Conservation (phyloP, 148 eudicot species). For the Vaccinium vitisidaea region DNA sequence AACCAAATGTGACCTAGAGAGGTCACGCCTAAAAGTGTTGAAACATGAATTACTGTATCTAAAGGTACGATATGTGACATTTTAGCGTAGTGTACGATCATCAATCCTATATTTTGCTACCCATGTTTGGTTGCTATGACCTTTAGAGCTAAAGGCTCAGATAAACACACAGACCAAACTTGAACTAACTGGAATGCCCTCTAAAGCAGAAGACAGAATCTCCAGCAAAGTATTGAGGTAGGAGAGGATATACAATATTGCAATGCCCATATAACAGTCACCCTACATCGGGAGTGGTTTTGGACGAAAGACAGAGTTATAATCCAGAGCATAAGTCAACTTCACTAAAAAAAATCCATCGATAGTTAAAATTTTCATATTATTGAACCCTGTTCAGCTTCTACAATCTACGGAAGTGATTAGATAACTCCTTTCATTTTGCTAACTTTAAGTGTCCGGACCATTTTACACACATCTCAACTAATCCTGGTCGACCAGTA, state of each 20-base stretch:
- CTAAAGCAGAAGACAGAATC: neutral
- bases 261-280: neutral
- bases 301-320: neutral
- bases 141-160: neutral
- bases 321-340: neutral
- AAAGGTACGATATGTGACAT: neutral
- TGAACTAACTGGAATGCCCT: neutral
- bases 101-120: neutral
- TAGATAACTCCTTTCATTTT: neutral
- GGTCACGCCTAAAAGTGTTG: neutral
- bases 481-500: no score
- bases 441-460: no score
- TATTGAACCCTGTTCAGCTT: neutral
- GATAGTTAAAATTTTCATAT: neutral
- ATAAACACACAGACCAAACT: slow-evolving; percentile 3
- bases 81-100: neutral
- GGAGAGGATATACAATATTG: neutral
- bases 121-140: neutral
- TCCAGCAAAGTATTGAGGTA: neutral
- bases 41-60: neutral
- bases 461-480: no score
- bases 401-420: neutral
- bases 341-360: neutral
- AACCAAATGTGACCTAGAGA: neutral
- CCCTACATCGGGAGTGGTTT: neutral